A percentile compares a stretch with the other conserved stretches of the same genome.
Conservation (phyloP, 345 rosid species). For the Citropsis articulata region DNA sequence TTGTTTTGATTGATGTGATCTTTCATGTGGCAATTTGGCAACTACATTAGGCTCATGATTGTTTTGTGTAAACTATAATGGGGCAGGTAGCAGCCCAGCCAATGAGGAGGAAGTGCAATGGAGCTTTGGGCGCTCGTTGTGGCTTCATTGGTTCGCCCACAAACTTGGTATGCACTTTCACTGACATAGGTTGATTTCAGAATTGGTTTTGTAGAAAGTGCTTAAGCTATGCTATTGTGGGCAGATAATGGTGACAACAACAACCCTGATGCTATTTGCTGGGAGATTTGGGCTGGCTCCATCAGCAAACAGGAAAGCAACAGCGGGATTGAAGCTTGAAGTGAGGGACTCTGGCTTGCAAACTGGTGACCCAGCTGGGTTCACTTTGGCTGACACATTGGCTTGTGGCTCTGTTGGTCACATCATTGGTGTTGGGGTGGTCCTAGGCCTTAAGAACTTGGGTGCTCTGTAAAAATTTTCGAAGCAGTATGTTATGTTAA, state of each 20-base stretch:
- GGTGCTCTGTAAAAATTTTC: conserved; percentile 58
- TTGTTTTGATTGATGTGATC: background rate
- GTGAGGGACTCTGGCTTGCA: conserved; percentile 86
- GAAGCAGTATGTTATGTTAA: background rate
- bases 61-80: background rate
- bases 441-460: conserved; percentile 81
- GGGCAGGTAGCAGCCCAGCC: conserved; percentile 52
- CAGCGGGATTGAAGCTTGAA: conserved; percentile 88
- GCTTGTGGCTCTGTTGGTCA: conserved; percentile 90
- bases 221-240: background rate
- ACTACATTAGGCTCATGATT: background rate
- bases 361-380: conserved; percentile 94
- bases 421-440: conserved; percentile 87
- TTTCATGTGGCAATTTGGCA: background rate
- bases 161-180: conserved; percentile 52
- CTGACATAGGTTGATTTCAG: background rate
- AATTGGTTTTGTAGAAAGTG: background rate
- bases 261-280: conserved; percentile 86
- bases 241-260: conserved; percentile 87
- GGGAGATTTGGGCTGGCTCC: conserved; percentile 98
- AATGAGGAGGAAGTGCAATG: conserved; percentile 61
- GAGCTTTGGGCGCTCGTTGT: conserved; percentile 73
- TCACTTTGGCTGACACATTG: conserved; percentile 94
- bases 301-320: conserved; percentile 92
- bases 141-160: conserved; percentile 94